Evolutionary conservation across 495 filamentous ascomycete genomes (phyloP), one percentile per base, ranked within the genome.

Genomic region (Penicillium odoratum): DNA sequence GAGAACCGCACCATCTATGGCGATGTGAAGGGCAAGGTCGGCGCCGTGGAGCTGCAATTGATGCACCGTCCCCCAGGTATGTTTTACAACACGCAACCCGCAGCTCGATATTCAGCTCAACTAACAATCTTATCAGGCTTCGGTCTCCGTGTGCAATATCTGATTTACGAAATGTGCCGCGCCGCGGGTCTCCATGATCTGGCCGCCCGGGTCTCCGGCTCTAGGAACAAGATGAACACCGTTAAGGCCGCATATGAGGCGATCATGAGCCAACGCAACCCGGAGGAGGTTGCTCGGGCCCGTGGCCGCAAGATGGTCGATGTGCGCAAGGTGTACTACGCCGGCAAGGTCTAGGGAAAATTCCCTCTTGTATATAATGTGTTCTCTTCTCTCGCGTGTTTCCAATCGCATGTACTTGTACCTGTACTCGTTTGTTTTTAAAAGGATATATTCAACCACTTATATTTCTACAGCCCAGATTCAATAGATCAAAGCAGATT

Each of bases 281-380:
- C 95, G 9, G 91, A 98, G 68, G 86, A 92, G 64, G 82, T 98
- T 68, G 94, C 94, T 45, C 77, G 87, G 31, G 93, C 87, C 42
- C 75, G 91, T 51, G 93, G 94, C 45, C 92, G 86, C 82, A 98
- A 98, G 82, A 73, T 98, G 62, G 92, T 98, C 16, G 94, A 98
- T 79, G 88, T 93, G 47, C 80, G 94, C 66, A 97, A 92, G 80
- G 94, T 98, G 66, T 99, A 99, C 77, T 98, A 97, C 77, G 91
- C 88, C 16, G 92, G 93, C 10, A 82, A 81, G 69, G 79, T 85
- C 64, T 81, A 75, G 61, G 63, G 60, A 60, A 34, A 29, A 58
- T 47, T 64, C 66, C 60, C 61, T 61, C 66, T 62, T 76, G 72
- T 75, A 76, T 72, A 76, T 76, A 78, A 75, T 72, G 53, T 48